phyloP scores from a whole-genome alignment of 2,329 filamentous ascomycete species.

The Xylariales sp. region DNA sequence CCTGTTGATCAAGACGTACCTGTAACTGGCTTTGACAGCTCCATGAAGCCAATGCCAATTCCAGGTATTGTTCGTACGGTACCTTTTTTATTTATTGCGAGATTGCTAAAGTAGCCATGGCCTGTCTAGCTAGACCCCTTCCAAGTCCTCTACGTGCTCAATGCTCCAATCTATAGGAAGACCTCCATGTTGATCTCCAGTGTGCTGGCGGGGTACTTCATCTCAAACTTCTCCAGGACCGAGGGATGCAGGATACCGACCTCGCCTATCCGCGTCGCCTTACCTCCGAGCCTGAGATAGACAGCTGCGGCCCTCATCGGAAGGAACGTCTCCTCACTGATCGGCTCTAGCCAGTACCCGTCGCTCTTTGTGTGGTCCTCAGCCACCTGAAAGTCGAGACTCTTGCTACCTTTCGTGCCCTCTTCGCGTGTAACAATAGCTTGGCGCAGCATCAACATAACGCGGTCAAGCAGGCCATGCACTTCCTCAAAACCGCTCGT shows the following conservation, averaged over 20 bases:
- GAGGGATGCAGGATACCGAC: constrained; percentile 93
- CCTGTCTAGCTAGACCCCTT: too few relatives aligned
- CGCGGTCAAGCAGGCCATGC: constrained; percentile 85
- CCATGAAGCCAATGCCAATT: too few relatives aligned
- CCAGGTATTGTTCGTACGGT: too few relatives aligned
- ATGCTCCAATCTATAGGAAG: constrained; percentile 76
- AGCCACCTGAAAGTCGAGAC: constrained; percentile 47
- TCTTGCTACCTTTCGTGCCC: constrained; percentile 47
- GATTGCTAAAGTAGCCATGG: too few relatives aligned
- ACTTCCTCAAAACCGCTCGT: constrained; percentile 92
- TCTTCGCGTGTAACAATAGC: constrained; percentile 76
- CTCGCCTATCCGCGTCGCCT: constrained; percentile 74
- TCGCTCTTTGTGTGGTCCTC: constrained; percentile 55
- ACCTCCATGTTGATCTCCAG: constrained; percentile 92
- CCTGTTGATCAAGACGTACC: too few relatives aligned
- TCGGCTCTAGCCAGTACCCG: constrained; percentile 92
- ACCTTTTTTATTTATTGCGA: too few relatives aligned
- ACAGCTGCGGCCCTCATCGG: constrained; percentile 83
- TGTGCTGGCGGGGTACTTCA: constrained; percentile 77
- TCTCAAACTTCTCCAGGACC: constrained; percentile 61
- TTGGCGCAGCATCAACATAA: constrained; percentile 87
- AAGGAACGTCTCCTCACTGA: constrained; percentile 89
- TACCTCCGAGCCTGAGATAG: constrained; percentile 68
- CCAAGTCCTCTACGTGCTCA: too few relatives aligned
- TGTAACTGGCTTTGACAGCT: too few relatives aligned